Conservation (phyloP, 352 stramenopile genomes). For the Aphanomyces cochlioides region DNA sequence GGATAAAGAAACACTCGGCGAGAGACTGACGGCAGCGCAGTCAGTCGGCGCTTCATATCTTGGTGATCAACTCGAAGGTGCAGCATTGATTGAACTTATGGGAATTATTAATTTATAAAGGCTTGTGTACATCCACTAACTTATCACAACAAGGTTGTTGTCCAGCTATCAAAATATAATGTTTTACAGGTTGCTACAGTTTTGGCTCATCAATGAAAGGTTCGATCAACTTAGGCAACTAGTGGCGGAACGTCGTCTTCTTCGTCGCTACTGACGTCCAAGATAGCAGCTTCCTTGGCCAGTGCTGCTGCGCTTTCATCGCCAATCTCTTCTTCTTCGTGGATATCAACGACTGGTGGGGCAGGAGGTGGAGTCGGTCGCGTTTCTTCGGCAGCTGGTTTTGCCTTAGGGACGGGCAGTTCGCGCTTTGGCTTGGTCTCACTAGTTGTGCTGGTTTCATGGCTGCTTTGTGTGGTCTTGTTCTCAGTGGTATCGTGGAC, state of each 20-base stretch:
- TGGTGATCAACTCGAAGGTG: no score
- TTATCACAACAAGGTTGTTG: no score
- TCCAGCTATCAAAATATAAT: not conserved
- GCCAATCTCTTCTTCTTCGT: conserved; percentile 60
- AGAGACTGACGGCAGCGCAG: not conserved
- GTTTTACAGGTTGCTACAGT: not conserved
- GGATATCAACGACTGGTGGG: conserved; percentile 19
- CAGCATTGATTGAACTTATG: no score
- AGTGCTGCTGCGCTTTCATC: conserved; percentile 64
- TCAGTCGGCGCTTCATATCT: no score
- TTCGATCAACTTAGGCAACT: not conserved
- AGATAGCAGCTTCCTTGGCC: conserved; percentile 56
- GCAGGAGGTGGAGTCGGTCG: not conserved
- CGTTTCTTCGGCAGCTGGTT: not conserved
- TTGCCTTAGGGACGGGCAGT: conserved; percentile 4
- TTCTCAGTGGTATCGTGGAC: conserved; percentile 42
- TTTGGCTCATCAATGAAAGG: not conserved
- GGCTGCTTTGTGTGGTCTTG: conserved; percentile 29
- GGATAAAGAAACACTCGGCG: not conserved
- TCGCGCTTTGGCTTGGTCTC: conserved; percentile 11
- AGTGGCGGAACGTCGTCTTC: conserved; percentile 47
- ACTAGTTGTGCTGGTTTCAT: conserved; percentile 28
- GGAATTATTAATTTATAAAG: no score
- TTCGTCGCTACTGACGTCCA: conserved; percentile 85
- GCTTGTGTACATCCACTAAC: no score